phyloP scores from a whole-genome alignment of 2,329 filamentous ascomycete genomes.

The Xylariales sp. region DNA sequence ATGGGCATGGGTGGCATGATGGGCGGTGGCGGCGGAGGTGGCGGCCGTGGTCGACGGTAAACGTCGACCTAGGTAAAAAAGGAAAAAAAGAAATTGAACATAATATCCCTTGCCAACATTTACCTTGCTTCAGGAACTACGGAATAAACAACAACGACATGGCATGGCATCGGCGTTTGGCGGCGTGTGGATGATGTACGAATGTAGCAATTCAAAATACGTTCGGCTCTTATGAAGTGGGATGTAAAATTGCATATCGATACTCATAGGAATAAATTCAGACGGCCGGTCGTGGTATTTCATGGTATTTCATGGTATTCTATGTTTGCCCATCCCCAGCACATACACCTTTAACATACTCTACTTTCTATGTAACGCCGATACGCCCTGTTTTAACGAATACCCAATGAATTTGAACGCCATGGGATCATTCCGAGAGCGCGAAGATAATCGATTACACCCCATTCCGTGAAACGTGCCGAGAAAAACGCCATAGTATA shows the following conservation, averaged over 20 bases:
- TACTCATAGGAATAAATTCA: not conserved
- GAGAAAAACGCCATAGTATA: not conserved
- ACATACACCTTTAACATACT: not conserved
- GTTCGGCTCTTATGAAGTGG: conserved; percentile 1
- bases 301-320: conserved; percentile 24
- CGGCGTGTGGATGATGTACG: conserved; percentile 17
- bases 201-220: conserved; percentile 11
- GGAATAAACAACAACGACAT: conserved; percentile 6
- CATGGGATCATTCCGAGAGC: not conserved
- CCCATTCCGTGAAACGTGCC: conserved; percentile 14
- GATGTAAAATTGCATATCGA: conserved; percentile 10
- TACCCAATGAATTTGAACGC: conserved; percentile 1
- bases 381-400: not conserved
- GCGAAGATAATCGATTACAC: not conserved
- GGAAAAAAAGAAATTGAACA: not conserved
- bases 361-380: too few species aligned
- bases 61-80: not conserved
- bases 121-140: not conserved
- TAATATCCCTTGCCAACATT: not conserved
- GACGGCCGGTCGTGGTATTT: conserved; percentile 8
- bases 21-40: conserved; percentile 53
- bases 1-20: conserved; percentile 72
- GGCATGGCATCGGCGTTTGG: conserved; percentile 36
- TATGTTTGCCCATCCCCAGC: not conserved
- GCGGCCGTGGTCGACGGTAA: conserved; percentile 49